Conservation (phyloP, 768 basidiomycete species). For the Chalciporus sphaerocephalus region DNA sequence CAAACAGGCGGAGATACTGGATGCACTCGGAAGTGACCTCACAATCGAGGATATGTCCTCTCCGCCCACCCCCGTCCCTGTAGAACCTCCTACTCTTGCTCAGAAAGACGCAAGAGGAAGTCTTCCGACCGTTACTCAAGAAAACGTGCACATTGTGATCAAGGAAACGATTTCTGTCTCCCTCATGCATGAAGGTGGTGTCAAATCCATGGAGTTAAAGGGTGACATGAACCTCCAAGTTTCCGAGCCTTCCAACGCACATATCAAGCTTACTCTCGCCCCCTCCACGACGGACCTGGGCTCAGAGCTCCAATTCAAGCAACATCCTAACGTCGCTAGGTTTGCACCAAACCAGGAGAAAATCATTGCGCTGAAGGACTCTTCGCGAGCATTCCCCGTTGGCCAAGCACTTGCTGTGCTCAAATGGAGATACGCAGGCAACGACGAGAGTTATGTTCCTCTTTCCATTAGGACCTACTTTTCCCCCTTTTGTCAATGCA, state of each 20-base stretch:
- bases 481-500: not conserved
- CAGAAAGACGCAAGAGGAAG: constrained; percentile 55
- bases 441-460: constrained; percentile 89
- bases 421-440: constrained; percentile 88
- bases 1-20: constrained; percentile 81
- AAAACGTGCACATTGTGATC: constrained; percentile 82
- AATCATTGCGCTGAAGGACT: constrained; percentile 78
- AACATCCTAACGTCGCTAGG: constrained; percentile 92
- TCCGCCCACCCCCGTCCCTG: constrained; percentile 46
- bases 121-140: constrained; percentile 68
- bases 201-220: constrained; percentile 85
- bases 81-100: constrained; percentile 40
- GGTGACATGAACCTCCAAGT: constrained; percentile 94
- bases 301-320: constrained; percentile 86
- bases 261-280: constrained; percentile 64
- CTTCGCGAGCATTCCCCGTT: constrained; percentile 79
- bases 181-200: constrained; percentile 85
- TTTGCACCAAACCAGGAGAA: constrained; percentile 65
- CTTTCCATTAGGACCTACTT: constrained; percentile 68
- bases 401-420: constrained; percentile 82
- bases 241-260: constrained; percentile 66
- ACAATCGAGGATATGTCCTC: constrained; percentile 49
- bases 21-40: constrained; percentile 79
- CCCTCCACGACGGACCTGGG: constrained; percentile 55
- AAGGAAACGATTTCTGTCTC: constrained; percentile 80